Base-by-base conservation (phyloP, 352 stramenopile species). In the Poterioochromonas sp. region DNA sequence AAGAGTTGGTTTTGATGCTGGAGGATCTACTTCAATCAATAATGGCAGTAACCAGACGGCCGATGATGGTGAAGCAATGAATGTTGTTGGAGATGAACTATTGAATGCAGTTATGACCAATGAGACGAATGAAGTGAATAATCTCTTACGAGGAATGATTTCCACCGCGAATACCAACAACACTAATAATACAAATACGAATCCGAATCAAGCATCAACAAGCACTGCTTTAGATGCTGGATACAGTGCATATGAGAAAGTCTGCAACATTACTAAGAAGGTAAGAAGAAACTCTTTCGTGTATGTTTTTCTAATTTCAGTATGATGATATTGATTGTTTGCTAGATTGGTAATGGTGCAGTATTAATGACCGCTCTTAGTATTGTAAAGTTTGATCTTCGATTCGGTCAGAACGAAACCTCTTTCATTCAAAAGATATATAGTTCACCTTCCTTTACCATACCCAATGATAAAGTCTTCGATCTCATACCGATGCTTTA, bases 201-300 rank as follows among this genome's bases (percentile, higher is more conserved):
- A n/a, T n/a, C 8, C 44, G 20, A 53, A 8, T 53, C 44, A 8
- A 53, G 44, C 44, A 53, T 8, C 44, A 20, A 20, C 44, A 53
- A 53, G 26, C 26, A 62, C 8, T 32, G 8, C 51, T 22, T 12
- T 2, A 32, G 8, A 71, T 5, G 15, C 62, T 43, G 26, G 18
- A 43, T 74, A 74, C 32, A 37, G 65, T 8, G 65, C 53, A 1
- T 74, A 74, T 54, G 2, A 1, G 0, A 74, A 53, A 54, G n/a
- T 78, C 1, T 78, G 71, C 47, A 44, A 69, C 32, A 32, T 78
- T 22, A 43, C 71, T 1, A 78, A 78, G 37, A 78, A 64, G 71
- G 58, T 68, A 68, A 29, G n/a, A n/a, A n/a, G n/a, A n/a, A n/a
- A n/a, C n/a, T n/a, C n/a, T n/a, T n/a, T n/a, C n/a, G n/a, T n/a